A percentile compares a stretch with the other conserved stretches of the same genome.
Conservation (phyloP, 2,329 filamentous ascomycete species). For the Lecanicillium sp. region DNA sequence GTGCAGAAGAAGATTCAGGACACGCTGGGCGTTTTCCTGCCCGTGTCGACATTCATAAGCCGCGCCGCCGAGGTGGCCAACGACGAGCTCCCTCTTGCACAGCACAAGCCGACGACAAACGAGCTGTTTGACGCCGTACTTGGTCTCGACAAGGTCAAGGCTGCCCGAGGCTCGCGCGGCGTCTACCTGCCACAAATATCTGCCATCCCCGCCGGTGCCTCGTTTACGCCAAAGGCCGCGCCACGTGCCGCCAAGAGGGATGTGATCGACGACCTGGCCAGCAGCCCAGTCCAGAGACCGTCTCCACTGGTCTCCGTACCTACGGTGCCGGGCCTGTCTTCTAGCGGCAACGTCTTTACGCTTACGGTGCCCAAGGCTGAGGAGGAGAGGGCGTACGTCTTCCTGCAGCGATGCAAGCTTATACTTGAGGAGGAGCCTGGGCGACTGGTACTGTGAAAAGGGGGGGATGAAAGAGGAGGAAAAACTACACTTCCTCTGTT, state of each 20-base stretch:
- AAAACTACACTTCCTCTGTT: conserved; percentile 11
- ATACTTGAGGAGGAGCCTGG: conserved; percentile 77
- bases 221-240: conserved; percentile 39
- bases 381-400: conserved; percentile 71
- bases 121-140: conserved; percentile 88
- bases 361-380: conserved; percentile 73
- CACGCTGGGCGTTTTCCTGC: conserved; percentile 70
- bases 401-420: conserved; percentile 78
- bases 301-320: conserved; percentile 21
- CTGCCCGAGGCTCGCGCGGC: conserved; percentile 49
- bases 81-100: conserved; percentile 67
- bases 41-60: conserved; percentile 78
- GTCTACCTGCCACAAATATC: conserved; percentile 65
- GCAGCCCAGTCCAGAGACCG: conserved; percentile 19
- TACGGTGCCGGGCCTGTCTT: conserved; percentile 38
- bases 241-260: conserved; percentile 43
- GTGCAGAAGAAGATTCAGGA: conserved; percentile 74
- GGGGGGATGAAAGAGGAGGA: not conserved
- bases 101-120: conserved; percentile 56
- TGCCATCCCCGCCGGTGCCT: conserved; percentile 41
- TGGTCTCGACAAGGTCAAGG: conserved; percentile 48
- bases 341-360: conserved; percentile 70
- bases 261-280: conserved; percentile 74
- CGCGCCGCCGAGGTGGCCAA: conserved; percentile 84
- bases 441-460: conserved; percentile 53